A percentile compares a stretch with the other conserved stretches of the same genome.
phyloP scores from a whole-genome alignment of 106 monocot genomes.

The Triglochin maritima region DNA sequence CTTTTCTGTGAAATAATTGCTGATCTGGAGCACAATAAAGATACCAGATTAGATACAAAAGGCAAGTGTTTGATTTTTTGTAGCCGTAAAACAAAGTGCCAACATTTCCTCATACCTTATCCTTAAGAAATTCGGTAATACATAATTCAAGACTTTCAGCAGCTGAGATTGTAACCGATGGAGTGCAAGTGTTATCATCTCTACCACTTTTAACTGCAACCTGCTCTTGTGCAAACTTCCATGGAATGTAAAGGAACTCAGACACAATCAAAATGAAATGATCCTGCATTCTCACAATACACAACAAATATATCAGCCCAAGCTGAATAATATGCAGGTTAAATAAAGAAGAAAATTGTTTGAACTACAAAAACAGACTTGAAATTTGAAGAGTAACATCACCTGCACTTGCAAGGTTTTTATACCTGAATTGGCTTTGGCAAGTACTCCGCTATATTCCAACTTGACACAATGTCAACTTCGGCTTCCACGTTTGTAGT shows the following conservation, averaged over 20 bases:
- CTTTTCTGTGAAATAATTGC: conserved; percentile 79
- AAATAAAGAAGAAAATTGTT: not conserved
- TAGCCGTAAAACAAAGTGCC: not conserved
- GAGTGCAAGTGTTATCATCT: conserved; percentile 41
- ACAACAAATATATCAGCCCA: not conserved
- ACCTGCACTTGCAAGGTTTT: not conserved
- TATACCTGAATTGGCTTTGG: conserved; percentile 63
- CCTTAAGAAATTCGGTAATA: conserved; percentile 57
- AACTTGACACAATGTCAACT: conserved; percentile 76
- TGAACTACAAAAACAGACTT: not conserved
- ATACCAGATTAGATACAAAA: too few species aligned
- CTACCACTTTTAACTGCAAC: conserved; percentile 15
- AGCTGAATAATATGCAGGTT: not conserved
- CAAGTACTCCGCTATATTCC: conserved; percentile 81
- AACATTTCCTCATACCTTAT: conserved; percentile 34
- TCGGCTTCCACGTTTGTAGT: conserved; percentile 30
- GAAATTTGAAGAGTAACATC: not conserved
- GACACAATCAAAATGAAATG: conserved; percentile 82
- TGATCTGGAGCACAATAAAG: conserved; percentile 47
- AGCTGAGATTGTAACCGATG: conserved; percentile 59
- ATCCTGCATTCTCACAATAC: conserved; percentile 39
- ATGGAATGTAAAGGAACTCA: conserved; percentile 82
- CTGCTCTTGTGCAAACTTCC: conserved; percentile 61
- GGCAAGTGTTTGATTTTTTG: not conserved
- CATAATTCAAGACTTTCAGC: conserved; percentile 52